These are phyloP conservation scores for Macadamia integrifolia DNA, from an alignment of 164 flowering plant species.

Conservation along the genomic window DNA sequence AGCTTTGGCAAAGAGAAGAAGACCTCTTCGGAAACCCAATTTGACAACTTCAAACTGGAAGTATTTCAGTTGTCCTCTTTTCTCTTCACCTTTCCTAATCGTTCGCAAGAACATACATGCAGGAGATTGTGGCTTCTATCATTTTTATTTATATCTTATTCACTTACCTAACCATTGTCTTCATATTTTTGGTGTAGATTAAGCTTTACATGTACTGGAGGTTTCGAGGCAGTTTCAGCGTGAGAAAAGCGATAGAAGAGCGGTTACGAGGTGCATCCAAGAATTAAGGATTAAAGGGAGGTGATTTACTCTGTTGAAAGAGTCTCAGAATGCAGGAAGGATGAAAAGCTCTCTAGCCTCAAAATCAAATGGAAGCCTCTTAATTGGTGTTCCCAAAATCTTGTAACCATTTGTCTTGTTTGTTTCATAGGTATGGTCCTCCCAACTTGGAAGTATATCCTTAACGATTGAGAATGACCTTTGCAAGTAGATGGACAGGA, in stretches of 20 bases:
- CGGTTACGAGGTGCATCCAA: slow-evolving; percentile 56
- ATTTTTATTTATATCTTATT: too few relatives aligned
- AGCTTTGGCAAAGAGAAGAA: too few relatives aligned
- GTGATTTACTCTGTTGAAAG: slow-evolving; percentile 76
- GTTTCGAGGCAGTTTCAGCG: slow-evolving; percentile 47
- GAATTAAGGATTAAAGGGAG: slow-evolving; percentile 95
- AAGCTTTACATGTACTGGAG: slow-evolving; percentile 67
- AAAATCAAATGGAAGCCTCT: slow-evolving; percentile 85
- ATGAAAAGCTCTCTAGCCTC: slow-evolving; percentile 66
- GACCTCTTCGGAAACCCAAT: too few relatives aligned
- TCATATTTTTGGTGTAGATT: slow-evolving; percentile 19
- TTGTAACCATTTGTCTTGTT: slow-evolving; percentile 51
- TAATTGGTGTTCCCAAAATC: slow-evolving; percentile 53
- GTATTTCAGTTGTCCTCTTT: too few relatives aligned
- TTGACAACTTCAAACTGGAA: too few relatives aligned
- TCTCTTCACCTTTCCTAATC: too few relatives aligned
- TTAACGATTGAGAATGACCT: too few relatives aligned
- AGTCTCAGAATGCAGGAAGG: slow-evolving; percentile 22
- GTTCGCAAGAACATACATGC: too few relatives aligned
- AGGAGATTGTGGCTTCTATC: too few relatives aligned
- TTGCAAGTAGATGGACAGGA: too few relatives aligned
- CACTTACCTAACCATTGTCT: too few relatives aligned
- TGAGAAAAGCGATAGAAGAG: slow-evolving; percentile 49
- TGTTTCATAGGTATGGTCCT: slow-evolving; percentile 46
- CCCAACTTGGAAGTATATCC: too few relatives aligned